Conservation (phyloP, 352 stramenopile genomes). For the Elongisporangium anandrum region DNA sequence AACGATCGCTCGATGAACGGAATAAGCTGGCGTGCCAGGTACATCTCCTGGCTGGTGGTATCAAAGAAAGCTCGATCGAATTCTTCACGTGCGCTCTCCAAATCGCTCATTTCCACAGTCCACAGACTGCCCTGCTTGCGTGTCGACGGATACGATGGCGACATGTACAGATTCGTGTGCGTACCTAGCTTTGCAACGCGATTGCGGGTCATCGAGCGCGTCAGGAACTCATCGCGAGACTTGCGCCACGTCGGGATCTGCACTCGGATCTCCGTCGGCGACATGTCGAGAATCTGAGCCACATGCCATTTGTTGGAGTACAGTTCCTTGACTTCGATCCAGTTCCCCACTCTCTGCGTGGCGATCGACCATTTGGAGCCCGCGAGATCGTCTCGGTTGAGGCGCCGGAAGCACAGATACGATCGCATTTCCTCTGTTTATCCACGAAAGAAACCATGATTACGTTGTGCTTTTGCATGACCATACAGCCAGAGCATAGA, state of each 20-base stretch:
- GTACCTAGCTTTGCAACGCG: constrained; percentile 66
- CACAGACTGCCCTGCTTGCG: constrained; percentile 70
- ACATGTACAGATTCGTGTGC: constrained; percentile 75
- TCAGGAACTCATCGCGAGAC: constrained; percentile 68
- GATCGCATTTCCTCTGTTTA: constrained; percentile 45
- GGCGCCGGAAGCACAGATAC: constrained; percentile 68
- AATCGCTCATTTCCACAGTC: constrained; percentile 56
- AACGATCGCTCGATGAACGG: constrained; percentile 76
- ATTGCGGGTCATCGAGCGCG: constrained; percentile 47
- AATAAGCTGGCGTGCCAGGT: constrained; percentile 49
- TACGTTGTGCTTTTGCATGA: not conserved
- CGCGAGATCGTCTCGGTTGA: constrained; percentile 56
- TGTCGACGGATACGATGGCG: constrained; percentile 72
- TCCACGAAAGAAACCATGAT: constrained; percentile 4
- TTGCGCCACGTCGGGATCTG: constrained; percentile 66
- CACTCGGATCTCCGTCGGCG: constrained; percentile 61
- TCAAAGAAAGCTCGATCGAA: constrained; percentile 78
- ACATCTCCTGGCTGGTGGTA: constrained; percentile 35
- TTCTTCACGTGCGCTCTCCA: constrained; percentile 55
- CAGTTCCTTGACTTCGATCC: constrained; percentile 80
- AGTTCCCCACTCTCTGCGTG: constrained; percentile 63
- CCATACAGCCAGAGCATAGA: not conserved
- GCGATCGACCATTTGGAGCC: constrained; percentile 69
- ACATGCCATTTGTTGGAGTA: constrained; percentile 75
- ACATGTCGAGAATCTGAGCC: constrained; percentile 66